A percentile compares a stretch with the other conserved stretches of the same genome.
Evolutionary conservation across 257 asterid genomes (phyloP).

Genomic region (Solanum ossicruentum): DNA sequence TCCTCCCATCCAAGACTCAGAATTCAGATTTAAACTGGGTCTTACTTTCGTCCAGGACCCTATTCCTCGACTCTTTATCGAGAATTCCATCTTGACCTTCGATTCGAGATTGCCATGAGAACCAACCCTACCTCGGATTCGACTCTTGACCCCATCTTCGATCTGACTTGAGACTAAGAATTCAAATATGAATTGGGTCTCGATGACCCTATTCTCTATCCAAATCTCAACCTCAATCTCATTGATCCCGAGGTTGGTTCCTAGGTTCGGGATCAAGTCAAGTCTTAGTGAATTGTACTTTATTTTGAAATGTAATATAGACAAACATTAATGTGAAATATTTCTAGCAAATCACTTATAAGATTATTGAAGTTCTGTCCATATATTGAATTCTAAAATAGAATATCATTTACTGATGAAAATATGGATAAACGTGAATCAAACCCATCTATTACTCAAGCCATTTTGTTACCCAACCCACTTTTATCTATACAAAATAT

Average conservation of each 20-base stretch:
- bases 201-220: background rate
- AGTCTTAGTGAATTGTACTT: background rate
- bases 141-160: background rate
- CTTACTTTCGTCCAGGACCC: background rate
- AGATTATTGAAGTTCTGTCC: background rate
- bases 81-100: no score
- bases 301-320: background rate
- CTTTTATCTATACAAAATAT: background rate
- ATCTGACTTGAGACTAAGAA: background rate
- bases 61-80: background rate
- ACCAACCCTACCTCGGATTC: no score
- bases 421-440: background rate
- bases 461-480: background rate
- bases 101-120: no score
- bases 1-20: background rate
- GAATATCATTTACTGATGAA: background rate
- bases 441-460: background rate
- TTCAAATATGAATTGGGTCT: background rate
- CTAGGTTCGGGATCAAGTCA: background rate
- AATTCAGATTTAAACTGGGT: background rate
- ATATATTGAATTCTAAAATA: background rate
- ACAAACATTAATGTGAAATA: background rate
- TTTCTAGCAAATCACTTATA: background rate
- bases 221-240: background rate
- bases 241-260: background rate